Evolutionary conservation across 2,329 filamentous ascomycete genomes (phyloP).

Genomic region (Diaporthe batatas): DNA sequence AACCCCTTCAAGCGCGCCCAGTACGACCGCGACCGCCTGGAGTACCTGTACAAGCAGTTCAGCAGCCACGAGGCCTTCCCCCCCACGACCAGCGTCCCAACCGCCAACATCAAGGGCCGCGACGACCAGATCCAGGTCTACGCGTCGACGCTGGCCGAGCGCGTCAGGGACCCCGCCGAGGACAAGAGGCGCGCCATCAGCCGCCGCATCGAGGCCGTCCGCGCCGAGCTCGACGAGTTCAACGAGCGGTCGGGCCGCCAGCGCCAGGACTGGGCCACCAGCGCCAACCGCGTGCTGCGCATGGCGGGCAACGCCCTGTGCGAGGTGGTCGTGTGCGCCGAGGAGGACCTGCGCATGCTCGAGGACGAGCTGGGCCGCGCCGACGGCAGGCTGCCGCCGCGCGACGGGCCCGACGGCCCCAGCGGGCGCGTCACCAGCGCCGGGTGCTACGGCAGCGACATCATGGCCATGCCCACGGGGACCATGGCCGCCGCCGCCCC

Average conservation of each 20-base stretch:
- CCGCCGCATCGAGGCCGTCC: constrained; percentile 24
- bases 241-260: constrained; percentile 27
- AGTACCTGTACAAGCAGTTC: constrained; percentile 39
- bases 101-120: neutral
- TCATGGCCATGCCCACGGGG: constrained; percentile 24
- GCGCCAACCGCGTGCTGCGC: constrained; percentile 36
- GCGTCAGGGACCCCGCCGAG: constrained; percentile 33
- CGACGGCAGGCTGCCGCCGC: constrained; percentile 36
- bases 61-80: constrained; percentile 32
- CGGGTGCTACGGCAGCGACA: constrained; percentile 36
- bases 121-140: constrained; percentile 40
- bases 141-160: constrained; percentile 28
- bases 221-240: constrained; percentile 38
- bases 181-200: constrained; percentile 33
- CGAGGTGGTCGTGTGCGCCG: constrained; percentile 34
- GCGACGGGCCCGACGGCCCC: constrained; percentile 28
- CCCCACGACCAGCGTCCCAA: neutral
- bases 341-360: constrained; percentile 37
- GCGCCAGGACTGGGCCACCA: constrained; percentile 40
- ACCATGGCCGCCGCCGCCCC: neutral
- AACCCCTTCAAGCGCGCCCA: constrained; percentile 39
- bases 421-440: constrained; percentile 24
- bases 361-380: constrained; percentile 39
- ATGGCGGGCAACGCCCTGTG: constrained; percentile 40
- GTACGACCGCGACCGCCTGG: constrained; percentile 41